A percentile compares a stretch with the other conserved stretches of the same genome.
Evolutionary conservation across 2,329 filamentous ascomycete genomes (phyloP).

Genomic region (Pseudofabraea citricarpa): DNA sequence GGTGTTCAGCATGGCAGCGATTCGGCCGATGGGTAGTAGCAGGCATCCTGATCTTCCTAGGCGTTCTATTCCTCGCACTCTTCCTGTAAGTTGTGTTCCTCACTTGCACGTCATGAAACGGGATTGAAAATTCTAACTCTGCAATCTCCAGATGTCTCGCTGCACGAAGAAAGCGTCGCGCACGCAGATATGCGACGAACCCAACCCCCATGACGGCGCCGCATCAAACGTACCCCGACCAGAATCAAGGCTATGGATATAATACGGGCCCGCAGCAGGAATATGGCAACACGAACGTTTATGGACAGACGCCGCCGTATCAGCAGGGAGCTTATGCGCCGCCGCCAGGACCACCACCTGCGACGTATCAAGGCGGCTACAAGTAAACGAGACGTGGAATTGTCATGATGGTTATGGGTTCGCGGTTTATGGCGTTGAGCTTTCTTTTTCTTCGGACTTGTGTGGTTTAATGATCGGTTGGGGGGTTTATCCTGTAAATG

Average conservation of each 20-base stretch:
- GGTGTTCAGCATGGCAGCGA: background rate
- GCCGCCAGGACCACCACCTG: background rate
- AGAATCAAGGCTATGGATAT: slow-evolving; percentile 3
- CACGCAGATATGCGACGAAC: background rate
- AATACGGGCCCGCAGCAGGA: background rate
- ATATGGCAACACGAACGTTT: background rate
- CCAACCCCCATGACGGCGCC: background rate
- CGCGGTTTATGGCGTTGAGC: no score
- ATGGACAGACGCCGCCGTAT: background rate
- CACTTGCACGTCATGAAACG: no score
- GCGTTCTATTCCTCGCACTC: background rate
- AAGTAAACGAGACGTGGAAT: no score
- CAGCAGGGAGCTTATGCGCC: background rate
- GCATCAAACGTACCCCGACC: background rate
- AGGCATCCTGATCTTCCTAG: background rate
- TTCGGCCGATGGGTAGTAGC: background rate
- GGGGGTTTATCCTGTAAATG: no score
- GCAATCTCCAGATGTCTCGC: background rate
- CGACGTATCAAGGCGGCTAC: background rate
- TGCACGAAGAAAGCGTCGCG: background rate
- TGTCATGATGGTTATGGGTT: no score
- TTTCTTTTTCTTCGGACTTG: no score
- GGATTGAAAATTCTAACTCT: no score
- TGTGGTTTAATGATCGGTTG: no score
- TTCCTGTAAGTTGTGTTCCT: no score